Evolutionary conservation across 305 asterid species (phyloP).

Genomic region (Fraxinus latifolia): DNA sequence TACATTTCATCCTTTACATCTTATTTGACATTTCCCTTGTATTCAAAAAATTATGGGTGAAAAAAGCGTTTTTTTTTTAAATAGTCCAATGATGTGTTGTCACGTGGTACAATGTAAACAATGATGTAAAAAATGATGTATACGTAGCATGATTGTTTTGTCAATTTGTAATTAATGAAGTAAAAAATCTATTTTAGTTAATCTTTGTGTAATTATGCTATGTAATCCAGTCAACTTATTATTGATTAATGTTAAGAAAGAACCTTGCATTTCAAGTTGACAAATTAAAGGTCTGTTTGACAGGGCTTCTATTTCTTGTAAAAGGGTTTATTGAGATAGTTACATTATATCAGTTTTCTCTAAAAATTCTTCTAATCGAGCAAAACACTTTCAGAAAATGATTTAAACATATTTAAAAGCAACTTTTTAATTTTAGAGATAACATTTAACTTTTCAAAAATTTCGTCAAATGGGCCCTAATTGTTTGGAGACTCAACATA

Average conservation of each 20-base stretch:
- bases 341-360: neutral
- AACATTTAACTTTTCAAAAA: neutral
- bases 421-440: too few species aligned
- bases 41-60: too few species aligned
- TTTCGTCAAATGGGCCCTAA: neutral
- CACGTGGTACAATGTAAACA: too few species aligned
- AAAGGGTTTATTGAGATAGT: too few species aligned
- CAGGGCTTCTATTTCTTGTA: neutral
- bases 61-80: too few species aligned
- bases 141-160: neutral
- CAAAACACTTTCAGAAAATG: too few species aligned
- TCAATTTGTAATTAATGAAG: slow-evolving; percentile 16
- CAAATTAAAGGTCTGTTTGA: neutral
- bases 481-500: neutral
- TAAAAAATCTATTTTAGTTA: slow-evolving; percentile 9
- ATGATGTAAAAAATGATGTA: too few species aligned
- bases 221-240: neutral
- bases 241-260: neutral
- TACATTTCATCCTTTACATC: too few species aligned
- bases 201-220: neutral
- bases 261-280: neutral
- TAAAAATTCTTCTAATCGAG: neutral
- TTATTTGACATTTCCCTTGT: too few species aligned
- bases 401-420: too few species aligned
- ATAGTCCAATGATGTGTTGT: too few species aligned